Conservation (phyloP, 2,329 filamentous ascomycete species). For the Fusarium liriodendri region DNA sequence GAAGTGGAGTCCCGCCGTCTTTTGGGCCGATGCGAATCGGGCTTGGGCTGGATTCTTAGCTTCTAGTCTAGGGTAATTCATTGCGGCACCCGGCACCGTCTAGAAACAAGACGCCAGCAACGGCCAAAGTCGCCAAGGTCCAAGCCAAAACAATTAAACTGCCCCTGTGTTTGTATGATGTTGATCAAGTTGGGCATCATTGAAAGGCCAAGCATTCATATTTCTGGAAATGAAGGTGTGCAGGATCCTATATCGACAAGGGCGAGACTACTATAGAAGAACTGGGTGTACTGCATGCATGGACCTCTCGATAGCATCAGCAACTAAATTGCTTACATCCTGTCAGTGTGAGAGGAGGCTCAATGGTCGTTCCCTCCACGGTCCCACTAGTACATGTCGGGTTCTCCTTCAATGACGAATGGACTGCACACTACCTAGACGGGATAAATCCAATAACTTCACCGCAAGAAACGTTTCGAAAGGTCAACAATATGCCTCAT, state of each 20-base stretch:
- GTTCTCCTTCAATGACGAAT: conserved; percentile 25
- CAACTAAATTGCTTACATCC: not conserved
- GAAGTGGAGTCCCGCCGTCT: not conserved
- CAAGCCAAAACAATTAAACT: conserved; percentile 28
- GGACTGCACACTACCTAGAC: conserved; percentile 1
- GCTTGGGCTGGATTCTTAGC: conserved; percentile 12
- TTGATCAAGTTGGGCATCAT: conserved; percentile 17
- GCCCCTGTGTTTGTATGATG: conserved; percentile 14
- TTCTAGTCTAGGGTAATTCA: conserved; percentile 22
- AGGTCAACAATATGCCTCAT: conserved; percentile 16
- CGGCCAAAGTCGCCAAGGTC: conserved; percentile 4
- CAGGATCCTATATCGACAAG: conserved; percentile 1
- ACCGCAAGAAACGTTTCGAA: conserved; percentile 16
- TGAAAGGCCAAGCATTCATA: not conserved
- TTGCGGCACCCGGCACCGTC: conserved; percentile 26
- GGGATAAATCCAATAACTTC: not conserved
- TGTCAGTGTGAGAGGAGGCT: conserved; percentile 3
- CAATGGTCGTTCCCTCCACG: not conserved
- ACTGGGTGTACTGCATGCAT: not conserved
- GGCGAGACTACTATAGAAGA: not conserved
- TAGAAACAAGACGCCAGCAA: conserved; percentile 8
- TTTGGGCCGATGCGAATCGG: not conserved
- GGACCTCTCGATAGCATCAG: not conserved
- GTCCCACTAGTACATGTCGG: conserved; percentile 6
- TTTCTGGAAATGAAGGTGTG: conserved; percentile 13